Evolutionary conservation across 2,329 filamentous ascomycete genomes (phyloP).

Genomic region (Parascedosporium putredinis): DNA sequence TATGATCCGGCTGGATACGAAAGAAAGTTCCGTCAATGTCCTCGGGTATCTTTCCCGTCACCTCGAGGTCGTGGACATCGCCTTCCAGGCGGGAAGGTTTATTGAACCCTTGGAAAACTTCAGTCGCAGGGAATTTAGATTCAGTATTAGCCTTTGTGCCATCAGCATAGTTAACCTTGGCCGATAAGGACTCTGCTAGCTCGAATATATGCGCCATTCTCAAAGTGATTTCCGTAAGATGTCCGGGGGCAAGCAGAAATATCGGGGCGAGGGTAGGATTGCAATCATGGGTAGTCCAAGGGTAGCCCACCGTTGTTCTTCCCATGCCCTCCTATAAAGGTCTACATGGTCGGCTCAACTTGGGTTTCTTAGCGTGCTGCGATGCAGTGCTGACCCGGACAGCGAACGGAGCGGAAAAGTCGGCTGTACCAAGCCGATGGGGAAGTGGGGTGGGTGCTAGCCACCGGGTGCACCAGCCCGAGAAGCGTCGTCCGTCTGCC

Average conservation of each 20-base stretch:
- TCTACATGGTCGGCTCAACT: too few relatives aligned
- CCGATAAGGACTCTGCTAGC: constrained; percentile 1
- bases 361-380: too few relatives aligned
- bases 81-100: constrained; percentile 1
- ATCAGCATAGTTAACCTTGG: constrained; percentile 1
- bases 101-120: constrained; percentile 1
- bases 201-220: constrained; percentile 8
- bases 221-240: too few relatives aligned
- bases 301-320: too few relatives aligned
- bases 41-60: constrained; percentile 11
- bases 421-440: not conserved
- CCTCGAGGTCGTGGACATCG: constrained; percentile 4
- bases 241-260: too few relatives aligned
- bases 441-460: not conserved
- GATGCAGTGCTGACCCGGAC: too few relatives aligned
- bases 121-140: not conserved
- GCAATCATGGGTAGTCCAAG: too few relatives aligned
- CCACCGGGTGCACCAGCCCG: not conserved
- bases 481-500: not conserved
- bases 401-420: not conserved
- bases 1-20: constrained; percentile 5
- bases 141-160: constrained; percentile 1
- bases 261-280: too few relatives aligned
- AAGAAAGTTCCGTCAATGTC: constrained; percentile 14
- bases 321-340: too few relatives aligned